Evolutionary conservation across 2,329 filamentous ascomycete genomes (phyloP).

Genomic region (Pseudopyrenochaeta lycopersici): DNA sequence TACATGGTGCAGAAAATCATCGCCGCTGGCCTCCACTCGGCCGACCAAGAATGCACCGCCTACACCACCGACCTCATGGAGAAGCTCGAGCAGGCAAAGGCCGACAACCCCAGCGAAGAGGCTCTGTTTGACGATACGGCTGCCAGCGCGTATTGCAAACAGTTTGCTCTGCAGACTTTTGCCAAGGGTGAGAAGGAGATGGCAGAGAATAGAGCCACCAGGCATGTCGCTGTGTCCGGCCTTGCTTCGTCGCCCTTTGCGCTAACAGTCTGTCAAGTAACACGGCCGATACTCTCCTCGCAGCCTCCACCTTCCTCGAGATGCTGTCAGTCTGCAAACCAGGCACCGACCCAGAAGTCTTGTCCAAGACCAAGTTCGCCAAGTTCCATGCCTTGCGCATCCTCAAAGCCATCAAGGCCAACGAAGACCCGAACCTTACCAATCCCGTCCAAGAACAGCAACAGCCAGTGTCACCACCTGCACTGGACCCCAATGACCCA

Average conservation of each 20-base stretch:
- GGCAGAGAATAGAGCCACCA: constrained; percentile 82
- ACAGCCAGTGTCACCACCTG: constrained; percentile 46
- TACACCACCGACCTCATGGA: constrained; percentile 91
- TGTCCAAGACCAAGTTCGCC: constrained; percentile 91
- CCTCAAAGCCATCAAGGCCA: constrained; percentile 86
- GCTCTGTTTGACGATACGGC: constrained; percentile 85
- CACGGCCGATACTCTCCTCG: constrained; percentile 93
- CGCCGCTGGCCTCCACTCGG: constrained; percentile 77
- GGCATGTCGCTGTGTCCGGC: constrained; percentile 56
- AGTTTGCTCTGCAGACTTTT: constrained; percentile 91
- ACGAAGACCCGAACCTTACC: constrained; percentile 88
- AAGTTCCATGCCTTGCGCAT: constrained; percentile 96
- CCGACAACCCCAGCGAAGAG: constrained; percentile 77
- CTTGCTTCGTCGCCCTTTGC: neutral
- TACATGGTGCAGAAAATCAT: constrained; percentile 95
- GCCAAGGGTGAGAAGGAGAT: constrained; percentile 83
- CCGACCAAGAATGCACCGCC: constrained; percentile 77
- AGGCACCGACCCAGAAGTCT: constrained; percentile 74
- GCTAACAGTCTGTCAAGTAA: constrained; percentile 63
- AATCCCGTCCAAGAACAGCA: constrained; percentile 74
- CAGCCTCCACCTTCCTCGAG: constrained; percentile 91
- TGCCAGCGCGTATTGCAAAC: constrained; percentile 90
- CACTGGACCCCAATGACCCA: constrained; percentile 70
- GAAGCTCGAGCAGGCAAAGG: constrained; percentile 84
- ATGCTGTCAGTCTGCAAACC: constrained; percentile 83